Evolutionary conservation across 306 rosid genomes (phyloP).

Genomic region (Vigna radiata): DNA sequence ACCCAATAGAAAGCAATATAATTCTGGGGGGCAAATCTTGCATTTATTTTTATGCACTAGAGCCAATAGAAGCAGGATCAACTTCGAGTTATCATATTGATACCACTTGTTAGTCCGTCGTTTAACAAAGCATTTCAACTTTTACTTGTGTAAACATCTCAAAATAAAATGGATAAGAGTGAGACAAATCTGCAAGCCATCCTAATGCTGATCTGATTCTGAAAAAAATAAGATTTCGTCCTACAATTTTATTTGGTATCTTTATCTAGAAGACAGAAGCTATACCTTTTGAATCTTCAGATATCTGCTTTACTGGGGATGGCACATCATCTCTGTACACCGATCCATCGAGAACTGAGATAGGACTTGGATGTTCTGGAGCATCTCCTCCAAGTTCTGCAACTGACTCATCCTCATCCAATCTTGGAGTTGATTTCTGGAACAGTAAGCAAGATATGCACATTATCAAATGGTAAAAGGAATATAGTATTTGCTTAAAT

Average conservation of each 20-base stretch:
- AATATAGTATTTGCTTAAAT: constrained; percentile 10
- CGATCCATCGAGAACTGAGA: constrained; percentile 78
- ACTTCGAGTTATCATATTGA: background rate
- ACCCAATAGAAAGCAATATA: background rate
- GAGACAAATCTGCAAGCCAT: background rate
- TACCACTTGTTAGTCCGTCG: background rate
- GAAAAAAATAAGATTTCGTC: background rate
- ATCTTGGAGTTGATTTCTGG: constrained; percentile 62
- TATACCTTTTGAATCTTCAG: constrained; percentile 66
- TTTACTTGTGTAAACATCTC: background rate
- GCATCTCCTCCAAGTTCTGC: constrained; percentile 61
- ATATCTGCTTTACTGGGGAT: constrained; percentile 66
- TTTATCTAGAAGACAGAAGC: constrained; percentile 25
- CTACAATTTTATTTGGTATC: constrained; percentile 26
- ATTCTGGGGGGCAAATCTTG: background rate
- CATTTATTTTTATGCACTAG: background rate
- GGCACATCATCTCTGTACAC: constrained; percentile 65
- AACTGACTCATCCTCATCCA: constrained; percentile 58
- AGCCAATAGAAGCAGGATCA: constrained; percentile 19
- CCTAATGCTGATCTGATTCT: constrained; percentile 11
- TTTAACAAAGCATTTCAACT: constrained; percentile 17
- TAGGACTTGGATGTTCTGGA: constrained; percentile 82
- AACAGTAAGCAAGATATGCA: constrained; percentile 39
- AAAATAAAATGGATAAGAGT: background rate
- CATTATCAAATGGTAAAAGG: constrained; percentile 31